Conservation (phyloP, 2,329 filamentous ascomycete species). For the Gremmenia infestans region DNA sequence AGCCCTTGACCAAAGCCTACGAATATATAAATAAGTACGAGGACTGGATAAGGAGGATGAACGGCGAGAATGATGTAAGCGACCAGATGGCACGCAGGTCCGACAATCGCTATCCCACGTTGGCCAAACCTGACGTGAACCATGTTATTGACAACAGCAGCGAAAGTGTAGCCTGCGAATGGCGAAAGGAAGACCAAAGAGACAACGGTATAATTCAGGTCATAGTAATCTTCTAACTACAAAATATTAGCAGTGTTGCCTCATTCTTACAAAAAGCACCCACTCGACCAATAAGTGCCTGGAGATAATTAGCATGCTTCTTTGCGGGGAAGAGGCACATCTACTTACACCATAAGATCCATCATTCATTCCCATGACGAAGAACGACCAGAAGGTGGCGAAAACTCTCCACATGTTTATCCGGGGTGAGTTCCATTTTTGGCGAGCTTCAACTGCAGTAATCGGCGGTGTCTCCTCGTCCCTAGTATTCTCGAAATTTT, state of each 20-base stretch:
- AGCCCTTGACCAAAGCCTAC: conserved; percentile 69
- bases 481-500: conserved; percentile 11
- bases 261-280: neutral
- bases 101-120: conserved; percentile 64
- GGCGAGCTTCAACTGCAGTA: conserved; percentile 29
- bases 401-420: conserved; percentile 55
- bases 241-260: neutral
- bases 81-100: conserved; percentile 56
- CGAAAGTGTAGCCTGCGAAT: conserved; percentile 58
- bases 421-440: conserved; percentile 60
- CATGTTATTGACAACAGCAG: conserved; percentile 58
- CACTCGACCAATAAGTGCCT: conserved; percentile 44
- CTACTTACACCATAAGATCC: conserved; percentile 55
- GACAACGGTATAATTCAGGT: conserved; percentile 55
- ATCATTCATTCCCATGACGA: conserved; percentile 66
- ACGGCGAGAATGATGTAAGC: conserved; percentile 61
- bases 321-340: conserved; percentile 6
- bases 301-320: conserved; percentile 32
- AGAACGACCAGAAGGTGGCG: conserved; percentile 55
- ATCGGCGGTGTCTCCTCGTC: conserved; percentile 5
- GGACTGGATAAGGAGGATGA: conserved; percentile 64
- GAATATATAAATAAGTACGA: conserved; percentile 61
- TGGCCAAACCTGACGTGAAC: conserved; percentile 58
- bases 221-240: conserved; percentile 58
- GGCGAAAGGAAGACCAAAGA: conserved; percentile 64